Evolutionary conservation across 768 basidiomycete species (phyloP), one percentile per base, ranked within the genome.

Genomic region (Tricholoma matsutake): DNA sequence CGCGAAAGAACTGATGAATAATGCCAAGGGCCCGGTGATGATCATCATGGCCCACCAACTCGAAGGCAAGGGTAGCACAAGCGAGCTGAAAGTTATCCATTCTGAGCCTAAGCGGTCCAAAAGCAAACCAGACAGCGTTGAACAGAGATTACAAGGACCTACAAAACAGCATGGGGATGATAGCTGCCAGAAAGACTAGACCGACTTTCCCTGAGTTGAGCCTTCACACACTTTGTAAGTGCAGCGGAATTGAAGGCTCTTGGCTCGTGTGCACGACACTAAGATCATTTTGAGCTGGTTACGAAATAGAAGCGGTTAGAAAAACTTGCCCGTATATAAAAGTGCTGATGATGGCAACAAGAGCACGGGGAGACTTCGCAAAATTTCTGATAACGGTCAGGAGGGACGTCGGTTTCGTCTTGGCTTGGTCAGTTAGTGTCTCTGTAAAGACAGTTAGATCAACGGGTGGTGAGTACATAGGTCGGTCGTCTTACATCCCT

Each of bases 161-260:
- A 88, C 89, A 88, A 58, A 90, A 73, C 16, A 91, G 67, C 0
- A 85, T 83, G 1, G 88, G 89, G 6, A 88, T 72, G 25, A 87
- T 82, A 8, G 81, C 80, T 7, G 84, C 88, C 59, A 91, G 73
- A 68, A 86, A 87, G 14, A 89, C 80, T n/a, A 91, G 65, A 7
- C 90, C 90, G 9, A 89, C 85, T 68, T 73, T 70, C n/a, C 68
- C 69, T 0, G 86, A 77, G 57, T 77, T 63, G 41, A 83, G 76
- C 4, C 71, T 70, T 81, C 85, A 88, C 6, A 79, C 62, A 10
- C 67, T 67, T 62, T 83, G 80, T 35, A 87, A 67, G 61, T 83
- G 83, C 28, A 87, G 69, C 1, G 86, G 84, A 37, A 88, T 72
- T 6, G 85, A 75, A 14, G 87, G 84, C 56, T 87, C 87, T 64